Base-by-base conservation (phyloP, 306 rosid genomes). In the Urtica urens region DNA sequence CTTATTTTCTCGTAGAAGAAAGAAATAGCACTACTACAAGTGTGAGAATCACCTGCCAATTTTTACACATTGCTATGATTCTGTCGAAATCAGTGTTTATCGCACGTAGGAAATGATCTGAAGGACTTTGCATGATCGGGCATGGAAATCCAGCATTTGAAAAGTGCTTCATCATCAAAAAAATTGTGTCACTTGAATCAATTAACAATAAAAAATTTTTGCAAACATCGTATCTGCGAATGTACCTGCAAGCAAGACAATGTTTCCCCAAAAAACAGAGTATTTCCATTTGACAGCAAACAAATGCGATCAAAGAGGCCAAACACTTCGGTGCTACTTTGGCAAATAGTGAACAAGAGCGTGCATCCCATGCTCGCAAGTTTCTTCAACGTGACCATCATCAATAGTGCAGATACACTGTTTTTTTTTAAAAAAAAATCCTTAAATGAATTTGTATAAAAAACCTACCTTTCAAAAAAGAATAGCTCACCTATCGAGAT, bases 71-170 rank as follows among this genome's bases (percentile, higher is more conserved):
- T 12, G 94, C 93, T 56, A 92, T 92, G 60, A 92, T 92, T 72
- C 95, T 79, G 75, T 92, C 99, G 22, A 92, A 92, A 60, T 92
- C 94, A 15, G 99, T 79, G 74, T 92, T 92, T 57, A 92, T 85
- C 42, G 99, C 99, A 0, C 99, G 96, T 51, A 92, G 57, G 67
- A 92, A 92, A 73, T 92, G 99, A 70, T 92, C 99, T 5, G 99
- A 85, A 56, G 99, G 99, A 63, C 99, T 92, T 92, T 92, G 99
- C 99, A 92, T 92, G 65, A 92, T 92, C 30, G 99, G 99, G 60
- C 99, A 92, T 30, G 99, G 99, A 62, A 92, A 92, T 80, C 99
- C 99, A 58, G 99, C 99, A 63, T 92, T 92, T 55, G 99, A 76
- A 65, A 92, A 92, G 86, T 92, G 99, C 99, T 92, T 65, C 67